A percentile compares a stretch with the other conserved stretches of the same genome.
Conservation (phyloP, 1,284 basidiomycete genomes). For the Veloporphyrellus conicus region DNA sequence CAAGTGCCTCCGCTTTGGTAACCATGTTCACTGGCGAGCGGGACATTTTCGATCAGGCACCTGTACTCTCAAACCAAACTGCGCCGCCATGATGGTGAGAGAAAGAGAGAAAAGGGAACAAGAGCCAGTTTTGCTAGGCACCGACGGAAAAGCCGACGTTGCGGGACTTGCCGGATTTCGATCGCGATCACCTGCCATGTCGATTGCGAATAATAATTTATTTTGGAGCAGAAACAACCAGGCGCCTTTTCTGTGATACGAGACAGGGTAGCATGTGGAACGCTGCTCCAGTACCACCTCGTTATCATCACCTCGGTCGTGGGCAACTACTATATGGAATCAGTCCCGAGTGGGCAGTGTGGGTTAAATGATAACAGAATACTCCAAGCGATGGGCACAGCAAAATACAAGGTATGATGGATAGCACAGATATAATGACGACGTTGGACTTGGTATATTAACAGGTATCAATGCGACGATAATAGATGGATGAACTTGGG, state of each 20-base stretch:
- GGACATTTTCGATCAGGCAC: slow-evolving; percentile 17
- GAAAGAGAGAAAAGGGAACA: background rate
- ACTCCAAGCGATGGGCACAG: slow-evolving; percentile 10
- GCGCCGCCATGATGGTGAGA: slow-evolving; percentile 13
- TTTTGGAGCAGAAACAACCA: background rate
- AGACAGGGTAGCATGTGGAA: slow-evolving; percentile 10
- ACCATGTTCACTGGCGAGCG: slow-evolving; percentile 6
- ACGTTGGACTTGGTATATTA: slow-evolving; percentile 21
- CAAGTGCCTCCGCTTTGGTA: slow-evolving; percentile 6
- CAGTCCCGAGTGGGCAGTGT: background rate
- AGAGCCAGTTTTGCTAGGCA: slow-evolving; percentile 17
- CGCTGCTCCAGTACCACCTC: slow-evolving; percentile 4
- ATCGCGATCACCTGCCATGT: slow-evolving; percentile 13
- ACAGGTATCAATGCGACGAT: slow-evolving; percentile 23
- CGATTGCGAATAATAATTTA: background rate
- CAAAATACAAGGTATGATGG: slow-evolving; percentile 23
- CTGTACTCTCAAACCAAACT: background rate
- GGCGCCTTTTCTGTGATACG: slow-evolving; percentile 10
- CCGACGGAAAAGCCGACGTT: slow-evolving; percentile 17
- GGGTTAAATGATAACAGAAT: slow-evolving; percentile 16
- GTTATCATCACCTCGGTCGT: slow-evolving; percentile 8
- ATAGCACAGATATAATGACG: slow-evolving; percentile 22
- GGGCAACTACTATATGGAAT: slow-evolving; percentile 14
- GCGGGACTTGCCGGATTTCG: slow-evolving; percentile 23
- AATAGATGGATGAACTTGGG: slow-evolving; percentile 2